phyloP scores from a whole-genome alignment of 352 stramenopile species.

The Pythium angustatum region DNA sequence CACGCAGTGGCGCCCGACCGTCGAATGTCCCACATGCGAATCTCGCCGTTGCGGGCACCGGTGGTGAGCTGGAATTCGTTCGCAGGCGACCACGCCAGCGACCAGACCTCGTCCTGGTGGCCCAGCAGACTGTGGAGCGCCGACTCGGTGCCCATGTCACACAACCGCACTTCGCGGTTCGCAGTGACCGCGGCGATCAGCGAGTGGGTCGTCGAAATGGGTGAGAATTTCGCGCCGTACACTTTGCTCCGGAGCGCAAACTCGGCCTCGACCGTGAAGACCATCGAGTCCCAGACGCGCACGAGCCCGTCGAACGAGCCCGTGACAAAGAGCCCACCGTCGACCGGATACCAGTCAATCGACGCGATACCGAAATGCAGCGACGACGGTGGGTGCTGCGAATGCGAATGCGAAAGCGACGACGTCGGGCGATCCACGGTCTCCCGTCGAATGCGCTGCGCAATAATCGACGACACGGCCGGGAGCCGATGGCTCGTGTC shows the following conservation, averaged over 20 bases:
- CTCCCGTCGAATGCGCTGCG: constrained; percentile 4
- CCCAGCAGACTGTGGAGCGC: constrained; percentile 71
- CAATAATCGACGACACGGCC: constrained; percentile 31
- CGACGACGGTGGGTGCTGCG: neutral
- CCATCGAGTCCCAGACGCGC: constrained; percentile 78
- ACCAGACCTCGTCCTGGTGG: constrained; percentile 77
- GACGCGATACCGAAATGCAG: constrained; percentile 67
- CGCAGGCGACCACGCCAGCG: constrained; percentile 66
- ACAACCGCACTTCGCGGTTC: constrained; percentile 66
- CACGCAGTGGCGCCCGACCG: constrained; percentile 81
- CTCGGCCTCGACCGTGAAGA: constrained; percentile 59
- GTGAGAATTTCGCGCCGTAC: constrained; percentile 67
- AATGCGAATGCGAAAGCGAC: neutral
- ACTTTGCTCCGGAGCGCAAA: constrained; percentile 70
- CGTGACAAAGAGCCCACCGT: constrained; percentile 80
- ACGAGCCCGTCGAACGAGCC: constrained; percentile 69
- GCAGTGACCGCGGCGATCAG: constrained; percentile 72
- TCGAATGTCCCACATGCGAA: constrained; percentile 88
- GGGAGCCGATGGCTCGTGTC: constrained; percentile 39
- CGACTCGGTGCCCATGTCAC: constrained; percentile 68
- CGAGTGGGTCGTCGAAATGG: constrained; percentile 47
- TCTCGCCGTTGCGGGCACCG: constrained; percentile 56
- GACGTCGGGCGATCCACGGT: neutral
- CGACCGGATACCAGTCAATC: constrained; percentile 88
- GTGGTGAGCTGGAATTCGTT: constrained; percentile 77